Base-by-base conservation (phyloP, 805 yeast species). In the Sugiyamaella floridensis region DNA sequence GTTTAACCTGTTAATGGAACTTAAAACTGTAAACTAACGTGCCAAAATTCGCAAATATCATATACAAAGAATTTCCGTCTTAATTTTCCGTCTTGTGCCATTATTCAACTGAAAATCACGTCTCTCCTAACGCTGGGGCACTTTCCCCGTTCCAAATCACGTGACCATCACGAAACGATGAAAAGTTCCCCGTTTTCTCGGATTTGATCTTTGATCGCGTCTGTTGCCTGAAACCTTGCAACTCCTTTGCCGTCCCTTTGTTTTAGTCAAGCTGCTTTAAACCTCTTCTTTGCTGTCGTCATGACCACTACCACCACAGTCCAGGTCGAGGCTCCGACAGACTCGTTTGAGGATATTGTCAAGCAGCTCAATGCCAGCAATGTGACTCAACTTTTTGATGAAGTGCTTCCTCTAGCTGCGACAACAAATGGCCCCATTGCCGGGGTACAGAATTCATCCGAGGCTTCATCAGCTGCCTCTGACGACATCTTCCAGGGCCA, bases 401-500 rank as follows among this genome's bases (percentile, higher is more conserved):
- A 45, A 14, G 48, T 45, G 22, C 15, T 16, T n/a, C 41, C 48
- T n/a, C 26, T 45, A 18, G 29, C 48, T 4, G 37, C 12, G 37
- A 10, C 12, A 3, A 32, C 37, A 14, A 10, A 3, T 4, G 37
- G 37, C 12, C 37, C 37, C n/a, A 32, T 32, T 11, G 37, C 37
- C 9, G 37, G 37, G 9, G 37, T 32, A 10, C 37, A 32, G 37
- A 3, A 10, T 10, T 29, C 41, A 4, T 11, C 48, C 2, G 18
- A 18, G 11, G 6, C 41, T 7, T 45, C 48, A 16, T 10, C 41
- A 9, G 14, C 16, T 5, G 48, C 41, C 22, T 16, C 19, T 11
- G 59, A 59, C 34, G 65, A 61, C 20, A 66, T 87, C n/a, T 86
- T 90, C 58, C 75, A 74, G 4, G 97, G 97, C 6, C 93, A 90